Evolutionary conservation across 1,284 basidiomycete species (phyloP).

Genomic region (Ceratorhiza oryzae-sativae): DNA sequence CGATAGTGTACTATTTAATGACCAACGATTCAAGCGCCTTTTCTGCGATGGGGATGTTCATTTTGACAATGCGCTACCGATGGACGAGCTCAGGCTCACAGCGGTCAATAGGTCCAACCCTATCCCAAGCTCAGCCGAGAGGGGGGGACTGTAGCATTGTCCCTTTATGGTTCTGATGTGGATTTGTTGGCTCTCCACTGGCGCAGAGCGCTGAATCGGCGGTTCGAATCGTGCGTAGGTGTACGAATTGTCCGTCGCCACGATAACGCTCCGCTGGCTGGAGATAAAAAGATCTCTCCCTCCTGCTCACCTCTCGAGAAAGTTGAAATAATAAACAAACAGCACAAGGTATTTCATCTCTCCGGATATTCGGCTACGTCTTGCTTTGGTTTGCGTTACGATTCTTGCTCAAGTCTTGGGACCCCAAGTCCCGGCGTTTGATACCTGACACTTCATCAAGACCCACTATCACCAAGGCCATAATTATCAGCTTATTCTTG

Average conservation of each 20-base stretch:
- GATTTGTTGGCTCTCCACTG: too few species aligned
- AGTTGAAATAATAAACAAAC: background rate
- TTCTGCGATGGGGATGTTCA: too few species aligned
- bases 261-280: background rate
- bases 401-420: conserved; percentile 1
- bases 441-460: conserved; percentile 19
- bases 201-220: background rate
- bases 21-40: too few species aligned
- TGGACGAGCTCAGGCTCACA: too few species aligned
- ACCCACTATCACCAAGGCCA: background rate
- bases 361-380: background rate
- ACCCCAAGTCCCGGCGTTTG: conserved; percentile 14
- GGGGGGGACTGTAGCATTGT: too few species aligned
- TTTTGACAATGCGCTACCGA: too few species aligned
- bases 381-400: background rate
- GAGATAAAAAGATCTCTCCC: too few species aligned
- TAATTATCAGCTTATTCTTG: too few species aligned
- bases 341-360: background rate
- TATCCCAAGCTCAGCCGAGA: too few species aligned
- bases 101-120: too few species aligned
- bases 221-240: background rate
- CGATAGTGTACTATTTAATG: too few species aligned
- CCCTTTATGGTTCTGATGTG: too few species aligned
- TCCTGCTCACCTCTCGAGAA: background rate
- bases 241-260: background rate